Conservation (phyloP, 2,329 filamentous ascomycete species). For the Chalara sp. region DNA sequence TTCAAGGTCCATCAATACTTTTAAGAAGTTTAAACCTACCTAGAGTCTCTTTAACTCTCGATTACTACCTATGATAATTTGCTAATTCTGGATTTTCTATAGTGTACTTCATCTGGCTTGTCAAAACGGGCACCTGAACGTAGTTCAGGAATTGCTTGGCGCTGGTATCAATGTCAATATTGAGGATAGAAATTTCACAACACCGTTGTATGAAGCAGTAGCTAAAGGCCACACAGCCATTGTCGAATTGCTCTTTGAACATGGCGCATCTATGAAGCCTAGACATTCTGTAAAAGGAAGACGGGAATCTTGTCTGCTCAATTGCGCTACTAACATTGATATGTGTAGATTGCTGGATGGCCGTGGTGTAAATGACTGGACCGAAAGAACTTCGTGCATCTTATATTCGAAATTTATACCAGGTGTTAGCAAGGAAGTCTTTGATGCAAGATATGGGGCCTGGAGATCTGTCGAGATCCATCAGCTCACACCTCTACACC, state of each 20-base stretch:
- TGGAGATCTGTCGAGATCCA: background rate
- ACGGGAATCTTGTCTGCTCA: no score
- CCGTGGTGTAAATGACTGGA: no score
- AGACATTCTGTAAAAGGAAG: background rate
- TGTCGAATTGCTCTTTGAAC: background rate
- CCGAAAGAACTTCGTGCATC: no score
- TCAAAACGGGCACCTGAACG: background rate
- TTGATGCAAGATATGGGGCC: no score
- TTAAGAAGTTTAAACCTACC: no score
- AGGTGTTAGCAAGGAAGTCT: no score
- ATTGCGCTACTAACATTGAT: no score
- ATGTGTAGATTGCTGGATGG: no score
- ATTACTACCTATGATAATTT: background rate
- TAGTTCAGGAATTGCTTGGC: constrained; percentile 1
- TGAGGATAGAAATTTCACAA: background rate
- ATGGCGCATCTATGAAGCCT: background rate
- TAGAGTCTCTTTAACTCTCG: background rate
- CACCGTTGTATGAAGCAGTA: background rate
- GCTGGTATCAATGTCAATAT: constrained; percentile 3
- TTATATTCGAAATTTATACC: no score
- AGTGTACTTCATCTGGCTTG: constrained; percentile 2
- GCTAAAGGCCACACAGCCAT: background rate
- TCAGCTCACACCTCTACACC: constrained; percentile 1
- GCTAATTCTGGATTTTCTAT: background rate
- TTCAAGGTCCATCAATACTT: no score